Evolutionary conservation across 2,329 filamentous ascomycete species (phyloP), one percentile per base, ranked within the genome.

Genomic region (Mariannaea elegans): DNA sequence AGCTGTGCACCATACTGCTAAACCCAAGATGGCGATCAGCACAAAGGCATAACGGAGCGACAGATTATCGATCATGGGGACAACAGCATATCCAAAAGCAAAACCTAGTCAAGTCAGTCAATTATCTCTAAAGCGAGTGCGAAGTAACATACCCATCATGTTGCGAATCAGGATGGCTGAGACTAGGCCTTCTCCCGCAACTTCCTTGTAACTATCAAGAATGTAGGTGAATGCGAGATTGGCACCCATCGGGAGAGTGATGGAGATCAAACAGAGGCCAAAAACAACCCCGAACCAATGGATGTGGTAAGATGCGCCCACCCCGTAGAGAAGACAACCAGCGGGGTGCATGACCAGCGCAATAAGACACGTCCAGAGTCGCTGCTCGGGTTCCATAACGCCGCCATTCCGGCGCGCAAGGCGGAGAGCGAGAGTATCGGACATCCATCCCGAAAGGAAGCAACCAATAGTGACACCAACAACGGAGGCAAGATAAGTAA

Each of bases 371-470:
- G 63, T 63, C 65, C 66, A 71, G 2, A 71, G 62, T 1, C 69
- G 67, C 8, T 71, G 66, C 44, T 71, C 69, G 2, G 69, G 69
- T 14, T 71, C 69, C 60, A 67, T 69, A 4, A 71, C 60, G 0
- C 69, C 69, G 7, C 60, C 59, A 16, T 68, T 71, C 16, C 62
- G 46, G 2, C 67, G 65, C 0, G 69, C 61, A 19, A 71, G 61
- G 13, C 46, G 53, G 9, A 71, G 16, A 8, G 62, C 55, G 7
- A 71, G 38, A 1, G 51, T 45, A 38, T 71, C 68, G 0, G 61
- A 65, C 57, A 68, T 56, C 62, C 65, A 69, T 0, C 68, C 66
- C 0, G 68, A 68, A 5, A 69, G 41, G 10, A 65, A 58, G 31
- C 65, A 69, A 8, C 67, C 67, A 27, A 69, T 67, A 6, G 59